Evolutionary conservation across 2,329 filamentous ascomycete species (phyloP).

Genomic region (Aspergillus unguis): DNA sequence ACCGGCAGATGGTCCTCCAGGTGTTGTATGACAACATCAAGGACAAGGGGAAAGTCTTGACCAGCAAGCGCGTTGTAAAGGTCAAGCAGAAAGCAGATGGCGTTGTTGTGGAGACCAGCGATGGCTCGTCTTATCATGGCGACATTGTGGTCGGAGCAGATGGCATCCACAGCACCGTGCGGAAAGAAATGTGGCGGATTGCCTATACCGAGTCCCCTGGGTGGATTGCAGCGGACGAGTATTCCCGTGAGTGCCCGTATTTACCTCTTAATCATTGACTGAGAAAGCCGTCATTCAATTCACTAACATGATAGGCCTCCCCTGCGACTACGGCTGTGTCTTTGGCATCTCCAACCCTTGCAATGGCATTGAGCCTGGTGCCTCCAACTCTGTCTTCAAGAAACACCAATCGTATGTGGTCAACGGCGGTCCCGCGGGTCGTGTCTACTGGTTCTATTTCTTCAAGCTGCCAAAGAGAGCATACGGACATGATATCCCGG

Average conservation of each 20-base stretch:
- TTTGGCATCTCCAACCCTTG: neutral
- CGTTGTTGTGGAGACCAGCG: slow-evolving; percentile 31
- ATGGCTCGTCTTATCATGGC: slow-evolving; percentile 33
- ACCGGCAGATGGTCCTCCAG: slow-evolving; percentile 36
- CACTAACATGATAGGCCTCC: neutral
- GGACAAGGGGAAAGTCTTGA: slow-evolving; percentile 26
- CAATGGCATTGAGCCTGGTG: neutral
- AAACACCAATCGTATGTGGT: neutral
- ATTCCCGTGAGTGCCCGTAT: neutral
- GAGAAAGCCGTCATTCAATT: neutral
- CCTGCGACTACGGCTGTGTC: neutral
- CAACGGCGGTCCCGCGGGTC: neutral
- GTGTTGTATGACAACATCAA: slow-evolving; percentile 32
- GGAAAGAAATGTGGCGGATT: slow-evolving; percentile 34
- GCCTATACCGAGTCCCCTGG: neutral
- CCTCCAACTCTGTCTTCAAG: neutral
- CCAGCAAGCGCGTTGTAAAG: slow-evolving; percentile 24
- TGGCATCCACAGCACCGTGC: slow-evolving; percentile 41
- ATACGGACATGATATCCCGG: slow-evolving; percentile 23
- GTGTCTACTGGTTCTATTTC: neutral
- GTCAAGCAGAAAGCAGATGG: neutral
- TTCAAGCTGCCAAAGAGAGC: slow-evolving; percentile 6
- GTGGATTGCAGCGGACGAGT: neutral
- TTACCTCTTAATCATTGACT: no score
- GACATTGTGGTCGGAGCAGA: slow-evolving; percentile 45